These are phyloP conservation scores for Boletus fagicola DNA, from an alignment of 768 basidiomycete species.

Conservation along the genomic window DNA sequence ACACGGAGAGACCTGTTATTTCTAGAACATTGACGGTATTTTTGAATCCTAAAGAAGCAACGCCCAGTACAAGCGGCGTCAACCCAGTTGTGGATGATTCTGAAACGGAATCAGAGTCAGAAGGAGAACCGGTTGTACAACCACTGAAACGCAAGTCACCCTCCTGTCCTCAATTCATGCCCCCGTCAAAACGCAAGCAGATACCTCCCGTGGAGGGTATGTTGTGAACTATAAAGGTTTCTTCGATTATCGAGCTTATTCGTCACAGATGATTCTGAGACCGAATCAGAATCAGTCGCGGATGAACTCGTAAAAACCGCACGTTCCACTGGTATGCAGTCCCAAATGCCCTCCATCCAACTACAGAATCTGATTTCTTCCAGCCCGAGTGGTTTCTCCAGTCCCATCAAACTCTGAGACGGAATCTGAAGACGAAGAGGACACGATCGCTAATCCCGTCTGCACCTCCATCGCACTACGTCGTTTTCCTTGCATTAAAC, in stretches of 20 bases:
- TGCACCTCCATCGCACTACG: slow-evolving; percentile 2
- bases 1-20: slow-evolving; percentile 18
- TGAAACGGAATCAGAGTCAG: slow-evolving; percentile 37
- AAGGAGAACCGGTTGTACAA: slow-evolving; percentile 7
- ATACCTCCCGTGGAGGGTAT: slow-evolving; percentile 17
- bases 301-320: slow-evolving; percentile 11
- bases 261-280: slow-evolving; percentile 39
- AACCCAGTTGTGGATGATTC: slow-evolving; percentile 21
- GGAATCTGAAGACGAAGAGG: slow-evolving; percentile 43
- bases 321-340: slow-evolving; percentile 9
- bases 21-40: slow-evolving; percentile 25
- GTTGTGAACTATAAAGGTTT: background rate
- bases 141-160: slow-evolving; percentile 28
- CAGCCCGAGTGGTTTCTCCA: slow-evolving; percentile 4
- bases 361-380: background rate
- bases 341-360: slow-evolving; percentile 14
- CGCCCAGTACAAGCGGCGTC: background rate
- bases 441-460: slow-evolving; percentile 32
- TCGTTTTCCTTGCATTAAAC: slow-evolving; percentile 3
- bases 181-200: slow-evolving; percentile 22
- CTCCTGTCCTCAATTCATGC: slow-evolving; percentile 5
- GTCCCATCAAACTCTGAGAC: slow-evolving; percentile 36
- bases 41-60: slow-evolving; percentile 7
- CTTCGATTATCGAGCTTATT: background rate
- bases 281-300: slow-evolving; percentile 46